Conservation (phyloP, 129 eudicot genomes). For the Escallonia herrerae region DNA sequence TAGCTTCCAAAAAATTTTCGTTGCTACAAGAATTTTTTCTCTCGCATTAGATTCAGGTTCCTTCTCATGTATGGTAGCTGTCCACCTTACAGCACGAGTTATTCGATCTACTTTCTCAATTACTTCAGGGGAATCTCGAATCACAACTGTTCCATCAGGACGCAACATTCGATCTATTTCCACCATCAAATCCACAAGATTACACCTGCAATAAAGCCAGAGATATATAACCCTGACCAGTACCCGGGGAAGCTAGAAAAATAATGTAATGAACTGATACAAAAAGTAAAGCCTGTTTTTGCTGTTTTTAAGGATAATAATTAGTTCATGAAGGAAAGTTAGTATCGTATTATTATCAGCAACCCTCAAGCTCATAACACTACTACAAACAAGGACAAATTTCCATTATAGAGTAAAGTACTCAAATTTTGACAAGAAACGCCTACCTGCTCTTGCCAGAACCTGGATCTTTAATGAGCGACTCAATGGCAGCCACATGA, state of each 20-base stretch:
- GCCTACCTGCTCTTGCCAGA: constrained; percentile 75
- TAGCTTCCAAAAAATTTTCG: constrained; percentile 53
- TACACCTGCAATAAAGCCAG: constrained; percentile 44
- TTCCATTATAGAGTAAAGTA: too few species aligned
- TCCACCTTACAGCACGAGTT: constrained; percentile 65
- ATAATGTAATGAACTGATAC: too few species aligned
- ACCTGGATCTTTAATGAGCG: constrained; percentile 60
- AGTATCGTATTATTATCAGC: too few species aligned
- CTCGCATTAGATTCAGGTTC: constrained; percentile 73
- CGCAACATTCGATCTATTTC: constrained; percentile 83
- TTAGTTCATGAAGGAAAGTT: too few species aligned
- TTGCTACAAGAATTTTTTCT: constrained; percentile 72
- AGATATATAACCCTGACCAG: too few species aligned
- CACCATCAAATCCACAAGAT: constrained; percentile 81
- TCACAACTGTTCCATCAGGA: constrained; percentile 73
- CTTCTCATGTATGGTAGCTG: constrained; percentile 47
- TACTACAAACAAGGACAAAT: too few species aligned
- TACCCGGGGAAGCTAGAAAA: too few species aligned
- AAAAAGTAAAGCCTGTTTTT: too few species aligned
- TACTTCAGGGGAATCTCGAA: constrained; percentile 80
- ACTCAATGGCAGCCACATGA: constrained; percentile 71
- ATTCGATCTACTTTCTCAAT: constrained; percentile 58
- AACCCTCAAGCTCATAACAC: too few species aligned
- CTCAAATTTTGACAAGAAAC: neutral
- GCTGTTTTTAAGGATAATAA: too few species aligned